Evolutionary conservation across 192 early-diverging fungal species (phyloP).

Genomic region (Haplosporangium gracile): DNA sequence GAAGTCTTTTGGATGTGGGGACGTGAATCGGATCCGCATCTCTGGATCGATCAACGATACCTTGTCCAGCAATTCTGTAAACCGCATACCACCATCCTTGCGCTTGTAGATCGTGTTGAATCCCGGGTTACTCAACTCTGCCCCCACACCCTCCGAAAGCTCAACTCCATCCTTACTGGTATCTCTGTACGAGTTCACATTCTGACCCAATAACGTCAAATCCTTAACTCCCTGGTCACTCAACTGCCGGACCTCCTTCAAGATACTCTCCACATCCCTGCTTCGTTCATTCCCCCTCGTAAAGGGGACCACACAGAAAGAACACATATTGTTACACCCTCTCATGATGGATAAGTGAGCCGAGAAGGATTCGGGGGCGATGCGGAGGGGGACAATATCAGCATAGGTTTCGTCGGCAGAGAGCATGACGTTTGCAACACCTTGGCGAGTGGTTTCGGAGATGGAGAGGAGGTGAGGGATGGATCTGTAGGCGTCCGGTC

Average conservation of each 20-base stretch:
- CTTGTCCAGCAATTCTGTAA: constrained; percentile 78
- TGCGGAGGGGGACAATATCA: constrained; percentile 79
- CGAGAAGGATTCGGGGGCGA: constrained; percentile 72
- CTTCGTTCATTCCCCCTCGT: constrained; percentile 82
- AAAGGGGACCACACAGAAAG: constrained; percentile 84
- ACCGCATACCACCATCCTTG: constrained; percentile 80
- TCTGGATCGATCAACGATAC: constrained; percentile 78
- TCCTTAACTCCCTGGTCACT: constrained; percentile 76
- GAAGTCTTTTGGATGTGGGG: constrained; percentile 87
- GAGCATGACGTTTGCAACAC: constrained; percentile 85
- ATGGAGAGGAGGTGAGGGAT: constrained; percentile 80
- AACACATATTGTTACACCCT: constrained; percentile 89
- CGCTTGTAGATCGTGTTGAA: constrained; percentile 85
- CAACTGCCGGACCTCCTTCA: constrained; percentile 72
- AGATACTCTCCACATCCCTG: constrained; percentile 76
- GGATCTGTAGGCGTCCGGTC: constrained; percentile 82
- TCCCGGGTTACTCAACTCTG: constrained; percentile 65
- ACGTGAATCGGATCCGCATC: constrained; percentile 84
- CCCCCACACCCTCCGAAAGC: constrained; percentile 58
- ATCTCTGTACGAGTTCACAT: constrained; percentile 86
- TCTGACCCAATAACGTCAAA: constrained; percentile 82
- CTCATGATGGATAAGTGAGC: constrained; percentile 84
- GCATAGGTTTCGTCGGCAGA: constrained; percentile 87
- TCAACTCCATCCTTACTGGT: constrained; percentile 68
- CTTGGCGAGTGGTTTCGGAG: constrained; percentile 70